These are phyloP conservation scores for Colletotrichum cereale DNA, from an alignment of 2,329 filamentous ascomycete genomes.

Conservation along the genomic window DNA sequence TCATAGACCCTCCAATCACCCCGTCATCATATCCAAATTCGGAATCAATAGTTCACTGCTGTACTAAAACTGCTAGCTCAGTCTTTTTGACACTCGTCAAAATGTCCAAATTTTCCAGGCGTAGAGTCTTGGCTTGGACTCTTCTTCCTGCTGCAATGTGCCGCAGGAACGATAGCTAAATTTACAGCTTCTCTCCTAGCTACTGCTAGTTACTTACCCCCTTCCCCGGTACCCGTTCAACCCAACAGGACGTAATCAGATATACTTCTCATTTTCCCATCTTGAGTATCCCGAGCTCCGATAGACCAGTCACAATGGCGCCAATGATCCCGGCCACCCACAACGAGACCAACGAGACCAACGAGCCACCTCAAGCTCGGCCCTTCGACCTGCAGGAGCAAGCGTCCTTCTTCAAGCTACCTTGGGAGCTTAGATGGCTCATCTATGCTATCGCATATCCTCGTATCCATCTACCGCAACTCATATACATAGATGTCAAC, in stretches of 20 bases:
- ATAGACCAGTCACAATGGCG: neutral
- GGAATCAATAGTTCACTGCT: neutral
- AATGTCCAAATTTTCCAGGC: neutral
- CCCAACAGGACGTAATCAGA: too few relatives aligned
- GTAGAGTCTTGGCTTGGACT: neutral
- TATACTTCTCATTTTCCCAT: too few relatives aligned
- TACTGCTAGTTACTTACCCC: neutral
- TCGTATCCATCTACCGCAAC: conserved; percentile 14
- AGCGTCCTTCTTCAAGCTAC: conserved; percentile 20
- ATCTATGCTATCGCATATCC: conserved; percentile 24
- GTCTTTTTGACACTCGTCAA: neutral
- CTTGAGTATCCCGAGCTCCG: neutral
- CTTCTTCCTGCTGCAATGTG: neutral
- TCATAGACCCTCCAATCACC: neutral
- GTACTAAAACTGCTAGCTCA: neutral
- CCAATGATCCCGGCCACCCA: neutral
- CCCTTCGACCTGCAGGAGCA: conserved; percentile 12
- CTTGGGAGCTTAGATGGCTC: conserved; percentile 10
- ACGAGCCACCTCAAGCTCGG: neutral
- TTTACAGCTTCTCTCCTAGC: neutral
- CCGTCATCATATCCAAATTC: neutral
- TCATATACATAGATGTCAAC: conserved; percentile 8
- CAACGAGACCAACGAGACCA: too few relatives aligned
- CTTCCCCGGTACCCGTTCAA: neutral
- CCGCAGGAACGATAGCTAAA: neutral